A percentile compares a stretch with the other conserved stretches of the same genome.
Conservation (phyloP, 176 grass and related monocot species). For the Avena eriantha region DNA sequence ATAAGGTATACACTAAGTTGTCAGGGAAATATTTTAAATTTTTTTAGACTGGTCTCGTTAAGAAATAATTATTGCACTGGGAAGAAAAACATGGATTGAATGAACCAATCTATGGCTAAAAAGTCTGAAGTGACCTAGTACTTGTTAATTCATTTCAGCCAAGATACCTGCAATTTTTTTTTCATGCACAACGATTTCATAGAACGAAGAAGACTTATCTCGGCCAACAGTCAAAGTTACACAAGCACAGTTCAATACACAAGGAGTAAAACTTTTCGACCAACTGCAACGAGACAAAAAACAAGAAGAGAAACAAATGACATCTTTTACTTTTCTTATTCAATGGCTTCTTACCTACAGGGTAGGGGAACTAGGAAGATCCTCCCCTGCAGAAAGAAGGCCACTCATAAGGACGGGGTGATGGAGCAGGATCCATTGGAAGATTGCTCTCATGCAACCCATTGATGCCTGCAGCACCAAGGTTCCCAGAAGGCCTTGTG, state of each 20-base stretch:
- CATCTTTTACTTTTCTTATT: conserved; percentile 65
- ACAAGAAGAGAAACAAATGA: conserved; percentile 54
- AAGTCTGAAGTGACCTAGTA: background rate
- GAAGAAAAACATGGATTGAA: background rate
- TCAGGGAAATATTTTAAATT: background rate
- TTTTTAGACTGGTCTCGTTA: background rate
- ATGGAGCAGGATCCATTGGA: conserved; percentile 56
- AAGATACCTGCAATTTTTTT: conserved; percentile 44
- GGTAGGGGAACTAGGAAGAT: conserved; percentile 61
- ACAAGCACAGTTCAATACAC: conserved; percentile 61
- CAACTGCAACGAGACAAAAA: conserved; percentile 69
- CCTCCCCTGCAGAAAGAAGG: conserved; percentile 69
- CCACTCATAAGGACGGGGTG: conserved; percentile 64
- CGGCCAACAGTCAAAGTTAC: conserved; percentile 61
- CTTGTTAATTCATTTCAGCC: conserved; percentile 30
- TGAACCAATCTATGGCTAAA: background rate
- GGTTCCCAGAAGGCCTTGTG: conserved; percentile 48
- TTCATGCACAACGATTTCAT: conserved; percentile 50
- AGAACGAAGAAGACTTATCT: conserved; percentile 60
- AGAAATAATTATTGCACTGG: background rate
- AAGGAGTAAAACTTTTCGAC: conserved; percentile 61
- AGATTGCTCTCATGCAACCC: conserved; percentile 63
- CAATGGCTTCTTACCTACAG: conserved; percentile 58
- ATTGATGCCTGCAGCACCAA: conserved; percentile 38
- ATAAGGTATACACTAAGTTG: background rate